These are phyloP conservation scores for Metarhizium sp. DNA, from an alignment of 2,329 filamentous ascomycete genomes.

Conservation along the genomic window DNA sequence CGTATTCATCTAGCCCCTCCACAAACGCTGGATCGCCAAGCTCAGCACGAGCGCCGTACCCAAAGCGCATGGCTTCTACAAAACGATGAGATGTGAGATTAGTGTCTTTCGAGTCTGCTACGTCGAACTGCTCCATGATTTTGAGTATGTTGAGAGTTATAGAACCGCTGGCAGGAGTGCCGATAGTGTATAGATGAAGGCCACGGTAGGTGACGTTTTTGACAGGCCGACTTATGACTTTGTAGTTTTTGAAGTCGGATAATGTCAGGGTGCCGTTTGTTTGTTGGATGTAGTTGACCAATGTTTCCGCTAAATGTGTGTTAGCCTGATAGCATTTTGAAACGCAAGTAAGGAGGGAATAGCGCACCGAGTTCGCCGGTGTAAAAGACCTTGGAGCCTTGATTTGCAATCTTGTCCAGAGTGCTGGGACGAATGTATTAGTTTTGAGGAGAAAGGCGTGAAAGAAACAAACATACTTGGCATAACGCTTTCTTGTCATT, in stretches of 20 bases:
- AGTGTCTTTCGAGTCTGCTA: slow-evolving; percentile 39
- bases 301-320: slow-evolving; percentile 51
- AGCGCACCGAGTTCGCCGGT: slow-evolving; percentile 49
- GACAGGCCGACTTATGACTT: slow-evolving; percentile 53
- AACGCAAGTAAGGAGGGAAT: background rate
- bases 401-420: slow-evolving; percentile 63
- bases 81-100: slow-evolving; percentile 73
- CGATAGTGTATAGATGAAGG: slow-evolving; percentile 58
- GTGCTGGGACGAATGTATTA: slow-evolving; percentile 33
- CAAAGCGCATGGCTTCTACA: slow-evolving; percentile 83
- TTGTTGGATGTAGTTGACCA: slow-evolving; percentile 57
- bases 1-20: slow-evolving; percentile 49
- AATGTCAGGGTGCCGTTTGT: slow-evolving; percentile 79
- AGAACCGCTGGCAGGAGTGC: slow-evolving; percentile 69
- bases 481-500: slow-evolving; percentile 75
- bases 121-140: slow-evolving; percentile 66
- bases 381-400: slow-evolving; percentile 69
- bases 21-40: slow-evolving; percentile 79
- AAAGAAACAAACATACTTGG: slow-evolving; percentile 28
- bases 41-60: slow-evolving; percentile 67
- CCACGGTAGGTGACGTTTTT: slow-evolving; percentile 58
- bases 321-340: slow-evolving; percentile 5
- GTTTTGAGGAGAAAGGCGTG: background rate
- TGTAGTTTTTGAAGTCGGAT: slow-evolving; percentile 66
- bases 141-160: slow-evolving; percentile 72